These are phyloP conservation scores for Paraphoma chrysanthemicola DNA, from an alignment of 2,329 filamentous ascomycete species.

Conservation along the genomic window DNA sequence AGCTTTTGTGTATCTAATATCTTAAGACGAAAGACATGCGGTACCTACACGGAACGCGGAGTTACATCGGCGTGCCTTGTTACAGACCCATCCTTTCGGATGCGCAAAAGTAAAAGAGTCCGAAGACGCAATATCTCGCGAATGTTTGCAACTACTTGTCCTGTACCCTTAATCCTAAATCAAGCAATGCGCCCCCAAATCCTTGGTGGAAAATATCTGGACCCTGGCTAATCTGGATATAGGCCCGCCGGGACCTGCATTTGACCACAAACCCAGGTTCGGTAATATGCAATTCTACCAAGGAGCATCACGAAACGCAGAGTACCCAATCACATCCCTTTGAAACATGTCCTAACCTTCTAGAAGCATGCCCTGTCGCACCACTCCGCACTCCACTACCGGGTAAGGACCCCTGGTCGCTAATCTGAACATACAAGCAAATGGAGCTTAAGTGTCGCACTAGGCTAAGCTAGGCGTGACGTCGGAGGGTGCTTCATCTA, in stretches of 20 bases:
- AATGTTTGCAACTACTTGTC: no score
- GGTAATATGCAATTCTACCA: slow-evolving; percentile 13
- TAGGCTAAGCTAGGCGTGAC: slow-evolving; percentile 1
- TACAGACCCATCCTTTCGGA: no score
- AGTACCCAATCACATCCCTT: slow-evolving; percentile 9
- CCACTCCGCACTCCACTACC: slow-evolving; percentile 5
- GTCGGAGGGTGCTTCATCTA: slow-evolving; percentile 12
- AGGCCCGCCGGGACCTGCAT: slow-evolving; percentile 39
- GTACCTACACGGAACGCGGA: no score
- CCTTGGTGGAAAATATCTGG: slow-evolving; percentile 28
- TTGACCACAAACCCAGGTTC: slow-evolving; percentile 23
- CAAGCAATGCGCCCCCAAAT: not conserved
- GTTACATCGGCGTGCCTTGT: no score
- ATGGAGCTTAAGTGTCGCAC: slow-evolving; percentile 7
- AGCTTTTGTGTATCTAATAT: no score
- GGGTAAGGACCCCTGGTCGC: slow-evolving; percentile 5
- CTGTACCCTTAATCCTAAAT: no score
- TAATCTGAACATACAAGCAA: slow-evolving; percentile 12
- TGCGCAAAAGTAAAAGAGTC: no score
- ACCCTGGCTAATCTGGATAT: slow-evolving; percentile 32
- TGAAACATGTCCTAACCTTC: not conserved
- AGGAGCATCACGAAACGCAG: not conserved
- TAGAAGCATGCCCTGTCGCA: slow-evolving; percentile 7
- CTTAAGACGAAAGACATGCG: no score
- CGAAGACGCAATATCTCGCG: no score